Evolutionary conservation across 306 rosid species (phyloP).

Genomic region (Boehmeria nivea): DNA sequence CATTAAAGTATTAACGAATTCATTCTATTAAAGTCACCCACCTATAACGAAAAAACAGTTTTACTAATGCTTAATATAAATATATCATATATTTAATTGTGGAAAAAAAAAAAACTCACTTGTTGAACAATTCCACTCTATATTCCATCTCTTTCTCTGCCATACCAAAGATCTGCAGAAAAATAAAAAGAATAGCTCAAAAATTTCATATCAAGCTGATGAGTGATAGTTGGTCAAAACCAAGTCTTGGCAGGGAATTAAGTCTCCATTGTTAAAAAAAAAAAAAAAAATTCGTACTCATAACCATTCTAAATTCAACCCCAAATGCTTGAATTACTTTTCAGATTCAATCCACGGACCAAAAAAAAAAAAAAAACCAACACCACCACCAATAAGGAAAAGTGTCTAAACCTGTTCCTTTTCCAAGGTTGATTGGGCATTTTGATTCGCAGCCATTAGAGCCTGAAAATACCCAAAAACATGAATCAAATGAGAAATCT

Average conservation of each 20-base stretch:
- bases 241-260: neutral
- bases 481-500: too few species aligned
- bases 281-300: neutral
- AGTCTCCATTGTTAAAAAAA: neutral
- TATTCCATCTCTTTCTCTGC: constrained; percentile 99
- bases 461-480: constrained; percentile 20
- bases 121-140: constrained; percentile 90
- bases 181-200: neutral
- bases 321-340: neutral
- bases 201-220: neutral
- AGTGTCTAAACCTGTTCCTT: constrained; percentile 64
- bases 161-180: constrained; percentile 83
- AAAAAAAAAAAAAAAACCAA: constrained; percentile 13
- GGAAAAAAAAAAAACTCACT: constrained; percentile 48
- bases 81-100: neutral
- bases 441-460: constrained; percentile 57
- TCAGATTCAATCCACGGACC: neutral
- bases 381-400: too few species aligned
- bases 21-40: too few species aligned
- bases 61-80: too few species aligned
- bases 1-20: too few species aligned
- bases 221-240: neutral
- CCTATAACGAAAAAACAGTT: too few species aligned
- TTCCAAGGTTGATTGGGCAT: constrained; percentile 46
- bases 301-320: neutral